Conservation (phyloP, 106 monocot species). For the Platanthera zijinensis region DNA sequence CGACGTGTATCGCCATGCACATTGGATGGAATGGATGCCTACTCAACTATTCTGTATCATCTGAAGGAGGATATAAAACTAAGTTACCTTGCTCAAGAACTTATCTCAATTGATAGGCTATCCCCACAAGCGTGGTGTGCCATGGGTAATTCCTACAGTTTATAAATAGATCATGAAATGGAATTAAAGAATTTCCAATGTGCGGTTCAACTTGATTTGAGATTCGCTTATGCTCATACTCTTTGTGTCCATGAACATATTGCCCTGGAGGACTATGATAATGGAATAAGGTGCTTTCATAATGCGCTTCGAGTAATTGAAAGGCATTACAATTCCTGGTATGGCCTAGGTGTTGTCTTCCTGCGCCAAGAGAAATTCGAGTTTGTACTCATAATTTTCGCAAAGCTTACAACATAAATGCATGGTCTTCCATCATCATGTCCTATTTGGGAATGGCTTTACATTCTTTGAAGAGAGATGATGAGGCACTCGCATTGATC, state of each 20-base stretch:
- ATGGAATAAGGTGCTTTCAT: conserved; percentile 86
- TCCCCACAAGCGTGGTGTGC: conserved; percentile 99
- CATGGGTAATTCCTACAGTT: conserved; percentile 91
- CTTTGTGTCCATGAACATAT: conserved; percentile 94
- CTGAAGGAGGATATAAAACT: conserved; percentile 95
- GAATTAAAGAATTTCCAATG: conserved; percentile 91
- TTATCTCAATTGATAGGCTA: conserved; percentile 75
- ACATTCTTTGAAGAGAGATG: conserved; percentile 77
- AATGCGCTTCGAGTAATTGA: conserved; percentile 84
- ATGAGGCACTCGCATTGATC: conserved; percentile 72
- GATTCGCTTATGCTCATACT: conserved; percentile 93
- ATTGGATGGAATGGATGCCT: conserved; percentile 94
- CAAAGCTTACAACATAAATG: conserved; percentile 68
- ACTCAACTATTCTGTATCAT: conserved; percentile 95
- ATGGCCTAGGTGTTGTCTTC: conserved; percentile 85
- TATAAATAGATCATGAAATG: conserved; percentile 96
- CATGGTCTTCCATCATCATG: conserved; percentile 80
- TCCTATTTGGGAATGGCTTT: conserved; percentile 96
- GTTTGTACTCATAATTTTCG: conserved; percentile 89
- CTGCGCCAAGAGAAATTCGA: conserved; percentile 97
- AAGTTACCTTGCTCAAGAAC: conserved; percentile 94
- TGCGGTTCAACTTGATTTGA: conserved; percentile 73
- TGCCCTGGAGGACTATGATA: conserved; percentile 89
- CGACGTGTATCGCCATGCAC: conserved; percentile 65
- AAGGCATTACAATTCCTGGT: conserved; percentile 97